Conservation (phyloP, 208 protist species). For the Wallacemonas sp. region DNA sequence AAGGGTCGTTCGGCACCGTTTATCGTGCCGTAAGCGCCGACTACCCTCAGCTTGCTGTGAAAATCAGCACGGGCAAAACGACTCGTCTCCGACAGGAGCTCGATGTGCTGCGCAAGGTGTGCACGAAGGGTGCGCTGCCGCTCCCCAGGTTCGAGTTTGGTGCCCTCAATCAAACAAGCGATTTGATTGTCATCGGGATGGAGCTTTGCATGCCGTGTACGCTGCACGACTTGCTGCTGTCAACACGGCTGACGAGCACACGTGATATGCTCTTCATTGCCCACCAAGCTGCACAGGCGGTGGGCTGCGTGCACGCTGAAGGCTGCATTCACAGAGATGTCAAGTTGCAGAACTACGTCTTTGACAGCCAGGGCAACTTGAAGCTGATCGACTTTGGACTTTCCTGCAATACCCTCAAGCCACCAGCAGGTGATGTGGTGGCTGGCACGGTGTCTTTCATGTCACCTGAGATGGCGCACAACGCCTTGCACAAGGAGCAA, state of each 20-base stretch:
- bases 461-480: conserved; percentile 92
- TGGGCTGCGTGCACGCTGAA: conserved; percentile 90
- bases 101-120: conserved; percentile 78
- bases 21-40: conserved; percentile 73
- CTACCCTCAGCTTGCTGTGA: conserved; percentile 78
- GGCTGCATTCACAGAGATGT: conserved; percentile 91
- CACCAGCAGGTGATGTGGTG: conserved; percentile 82
- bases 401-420: conserved; percentile 63
- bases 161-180: conserved; percentile 72
- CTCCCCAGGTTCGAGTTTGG: conserved; percentile 90
- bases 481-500: conserved; percentile 76
- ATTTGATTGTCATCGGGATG: conserved; percentile 87
- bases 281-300: conserved; percentile 83
- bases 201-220: conserved; percentile 88
- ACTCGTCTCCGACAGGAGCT: conserved; percentile 80
- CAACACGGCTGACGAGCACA: conserved; percentile 73
- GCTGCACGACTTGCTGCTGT: conserved; percentile 85
- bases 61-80: conserved; percentile 82
- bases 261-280: conserved; percentile 91
- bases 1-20: conserved; percentile 88
- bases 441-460: conserved; percentile 92
- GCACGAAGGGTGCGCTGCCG: conserved; percentile 79
- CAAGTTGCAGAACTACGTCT: conserved; percentile 92
- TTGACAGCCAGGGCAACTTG: conserved; percentile 86
- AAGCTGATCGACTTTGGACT: conserved; percentile 93